Percentiles rank a stretch among this genome's conserved stretches.
phyloP scores from a whole-genome alignment of 2,329 filamentous ascomycete genomes.

The Helotiales sp. region DNA sequence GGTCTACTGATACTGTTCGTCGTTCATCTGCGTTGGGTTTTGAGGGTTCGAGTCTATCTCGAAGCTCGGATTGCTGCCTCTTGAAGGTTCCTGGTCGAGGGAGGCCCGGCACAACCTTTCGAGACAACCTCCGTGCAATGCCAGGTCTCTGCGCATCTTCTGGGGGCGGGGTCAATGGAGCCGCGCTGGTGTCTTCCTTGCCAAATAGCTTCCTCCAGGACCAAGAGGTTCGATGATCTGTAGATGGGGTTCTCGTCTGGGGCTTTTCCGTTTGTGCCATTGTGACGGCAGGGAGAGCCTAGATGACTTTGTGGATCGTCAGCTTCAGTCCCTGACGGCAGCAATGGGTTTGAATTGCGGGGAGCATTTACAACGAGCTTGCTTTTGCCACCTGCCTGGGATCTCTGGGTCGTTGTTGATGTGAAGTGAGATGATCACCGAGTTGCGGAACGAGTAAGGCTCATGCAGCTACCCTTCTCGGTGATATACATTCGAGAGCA shows the following conservation, averaged over 20 bases:
- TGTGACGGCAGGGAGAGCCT: conserved; percentile 32
- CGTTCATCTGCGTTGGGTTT: conserved; percentile 68
- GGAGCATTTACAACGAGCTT: conserved; percentile 20
- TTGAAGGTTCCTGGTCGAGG: conserved; percentile 80
- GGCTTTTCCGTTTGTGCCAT: conserved; percentile 40
- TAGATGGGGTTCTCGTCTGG: conserved; percentile 36
- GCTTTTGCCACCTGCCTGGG: conserved; percentile 15
- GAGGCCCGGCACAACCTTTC: conserved; percentile 77
- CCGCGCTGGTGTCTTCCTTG: conserved; percentile 34
- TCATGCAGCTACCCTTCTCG: conserved; percentile 37
- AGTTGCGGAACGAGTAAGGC: conserved; percentile 28
- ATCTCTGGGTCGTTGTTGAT: conserved; percentile 5
- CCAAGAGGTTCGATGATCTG: conserved; percentile 40
- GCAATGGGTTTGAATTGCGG: conserved; percentile 12
- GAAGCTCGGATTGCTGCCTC: conserved; percentile 80
- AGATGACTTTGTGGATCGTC: conserved; percentile 29
- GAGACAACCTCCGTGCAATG: conserved; percentile 40
- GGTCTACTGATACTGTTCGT: conserved; percentile 71
- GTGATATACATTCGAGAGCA: conserved; percentile 28
- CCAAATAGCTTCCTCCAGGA: conserved; percentile 43
- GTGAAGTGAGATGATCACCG: conserved; percentile 27
- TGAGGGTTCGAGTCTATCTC: conserved; percentile 72
- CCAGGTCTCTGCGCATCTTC: conserved; percentile 34
- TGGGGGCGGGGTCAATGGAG: conserved; percentile 26
- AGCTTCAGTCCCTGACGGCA: conserved; percentile 25